Conservation (phyloP, 345 rosid genomes). For the Rubroshorea leprosula region DNA sequence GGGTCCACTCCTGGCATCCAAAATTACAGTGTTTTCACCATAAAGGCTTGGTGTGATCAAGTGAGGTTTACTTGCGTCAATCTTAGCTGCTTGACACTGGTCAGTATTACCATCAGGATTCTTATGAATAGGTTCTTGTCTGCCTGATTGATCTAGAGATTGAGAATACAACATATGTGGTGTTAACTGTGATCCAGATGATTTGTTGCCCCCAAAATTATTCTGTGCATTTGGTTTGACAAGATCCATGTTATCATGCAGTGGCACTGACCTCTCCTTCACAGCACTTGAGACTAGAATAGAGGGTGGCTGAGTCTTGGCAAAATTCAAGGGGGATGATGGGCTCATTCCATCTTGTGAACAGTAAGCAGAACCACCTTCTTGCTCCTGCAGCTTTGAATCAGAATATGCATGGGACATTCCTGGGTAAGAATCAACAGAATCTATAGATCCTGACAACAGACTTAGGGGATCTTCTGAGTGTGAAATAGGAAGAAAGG, state of each 20-base stretch:
- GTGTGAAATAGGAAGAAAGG: constrained; percentile 24
- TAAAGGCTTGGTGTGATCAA: constrained; percentile 10
- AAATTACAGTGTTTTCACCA: constrained; percentile 11
- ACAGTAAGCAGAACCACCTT: constrained; percentile 37
- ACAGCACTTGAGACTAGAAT: constrained; percentile 16
- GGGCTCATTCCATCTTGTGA: constrained; percentile 53
- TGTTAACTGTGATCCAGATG: constrained; percentile 20
- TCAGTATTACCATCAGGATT: constrained; percentile 16
- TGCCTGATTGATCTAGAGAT: constrained; percentile 15
- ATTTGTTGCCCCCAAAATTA: constrained; percentile 26
- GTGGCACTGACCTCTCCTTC: constrained; percentile 32
- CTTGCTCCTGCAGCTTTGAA: constrained; percentile 48
- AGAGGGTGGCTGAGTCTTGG: constrained; percentile 28
- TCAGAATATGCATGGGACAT: constrained; percentile 59
- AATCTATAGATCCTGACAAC: constrained; percentile 39
- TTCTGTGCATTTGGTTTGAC: constrained; percentile 27
- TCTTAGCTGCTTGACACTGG: constrained; percentile 10
- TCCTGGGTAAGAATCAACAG: constrained; percentile 35
- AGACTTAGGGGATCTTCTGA: constrained; percentile 27
- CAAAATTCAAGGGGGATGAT: constrained; percentile 40
- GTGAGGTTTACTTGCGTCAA: constrained; percentile 13
- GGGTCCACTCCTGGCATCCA: constrained; percentile 14
- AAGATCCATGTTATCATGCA: constrained; percentile 24
- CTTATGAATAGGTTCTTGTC: constrained; percentile 23
- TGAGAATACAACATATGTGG: constrained; percentile 22